Conservation (phyloP, 1,284 basidiomycete genomes). For the Apiotrichum gracile region DNA sequence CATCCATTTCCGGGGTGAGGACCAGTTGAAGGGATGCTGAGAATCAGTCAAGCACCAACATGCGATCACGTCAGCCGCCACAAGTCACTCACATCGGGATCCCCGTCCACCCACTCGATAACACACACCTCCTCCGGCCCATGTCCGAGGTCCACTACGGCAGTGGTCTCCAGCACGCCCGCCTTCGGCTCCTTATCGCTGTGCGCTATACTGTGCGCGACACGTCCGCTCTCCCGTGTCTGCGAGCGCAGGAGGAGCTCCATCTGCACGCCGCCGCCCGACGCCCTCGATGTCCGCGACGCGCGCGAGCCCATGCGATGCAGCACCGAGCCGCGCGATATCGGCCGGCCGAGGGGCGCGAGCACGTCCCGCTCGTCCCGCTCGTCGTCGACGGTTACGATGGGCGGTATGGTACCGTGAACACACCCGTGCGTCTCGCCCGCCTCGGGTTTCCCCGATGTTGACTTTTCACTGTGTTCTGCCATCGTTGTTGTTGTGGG, state of each 20-base stretch:
- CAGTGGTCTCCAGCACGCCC: slow-evolving; percentile 5
- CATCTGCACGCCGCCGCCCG: background rate
- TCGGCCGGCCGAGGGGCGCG: background rate
- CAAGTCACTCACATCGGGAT: slow-evolving; percentile 29
- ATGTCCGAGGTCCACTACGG: slow-evolving; percentile 7
- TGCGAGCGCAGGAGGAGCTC: slow-evolving; percentile 7
- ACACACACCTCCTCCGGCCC: slow-evolving; percentile 30
- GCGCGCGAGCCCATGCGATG: background rate
- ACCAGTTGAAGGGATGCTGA: slow-evolving; percentile 41
- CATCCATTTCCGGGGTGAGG: slow-evolving; percentile 20
- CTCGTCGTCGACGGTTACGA: background rate
- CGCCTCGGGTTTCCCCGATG: no score
- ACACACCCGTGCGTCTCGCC: no score
- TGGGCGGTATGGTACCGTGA: no score
- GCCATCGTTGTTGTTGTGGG: no score
- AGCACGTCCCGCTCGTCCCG: background rate
- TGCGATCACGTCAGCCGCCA: background rate
- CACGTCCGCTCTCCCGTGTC: slow-evolving; percentile 3
- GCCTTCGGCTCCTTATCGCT: background rate
- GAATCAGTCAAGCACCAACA: background rate
- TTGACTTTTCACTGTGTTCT: no score
- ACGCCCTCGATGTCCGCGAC: background rate
- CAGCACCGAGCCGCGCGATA: background rate
- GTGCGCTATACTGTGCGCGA: background rate
- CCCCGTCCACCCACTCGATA: slow-evolving; percentile 32